These are phyloP conservation scores for Capronia americana DNA, from an alignment of 2,329 filamentous ascomycete genomes.

Conservation along the genomic window DNA sequence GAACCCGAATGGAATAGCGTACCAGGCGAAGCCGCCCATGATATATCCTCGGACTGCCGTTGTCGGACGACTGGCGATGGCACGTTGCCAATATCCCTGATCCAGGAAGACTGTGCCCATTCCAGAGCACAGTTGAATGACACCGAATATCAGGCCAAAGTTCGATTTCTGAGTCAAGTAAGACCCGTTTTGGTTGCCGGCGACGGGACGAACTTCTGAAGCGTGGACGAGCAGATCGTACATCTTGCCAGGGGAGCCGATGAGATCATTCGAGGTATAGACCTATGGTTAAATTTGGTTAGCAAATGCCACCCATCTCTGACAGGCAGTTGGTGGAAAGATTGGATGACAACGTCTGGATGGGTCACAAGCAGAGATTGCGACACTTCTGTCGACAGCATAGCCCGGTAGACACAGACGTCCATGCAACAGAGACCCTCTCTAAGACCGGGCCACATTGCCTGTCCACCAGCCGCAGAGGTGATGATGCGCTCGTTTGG, in stretches of 20 bases:
- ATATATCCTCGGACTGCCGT: conserved; percentile 46
- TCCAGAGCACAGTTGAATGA: conserved; percentile 84
- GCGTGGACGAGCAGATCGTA: conserved; percentile 78
- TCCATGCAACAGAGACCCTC: no score
- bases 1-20: conserved; percentile 56
- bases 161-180: conserved; percentile 86
- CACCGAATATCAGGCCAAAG: conserved; percentile 84
- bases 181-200: conserved; percentile 77
- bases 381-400: no score
- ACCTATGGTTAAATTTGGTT: background rate
- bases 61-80: conserved; percentile 48
- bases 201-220: conserved; percentile 71
- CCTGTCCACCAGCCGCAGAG: no score
- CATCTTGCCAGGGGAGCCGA: conserved; percentile 72
- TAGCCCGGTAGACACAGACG: no score
- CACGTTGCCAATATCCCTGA: conserved; percentile 73
- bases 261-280: conserved; percentile 72
- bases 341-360: no score
- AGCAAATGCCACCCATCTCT: no score
- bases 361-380: no score
- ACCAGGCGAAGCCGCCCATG: conserved; percentile 55
- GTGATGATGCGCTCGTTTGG: no score
- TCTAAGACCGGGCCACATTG: no score
- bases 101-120: conserved; percentile 82
- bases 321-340: no score